Percentiles rank a stretch among this genome's conserved stretches.
Evolutionary conservation across 164 flowering plant species (phyloP).

Genomic region (Echeveria elegans): DNA sequence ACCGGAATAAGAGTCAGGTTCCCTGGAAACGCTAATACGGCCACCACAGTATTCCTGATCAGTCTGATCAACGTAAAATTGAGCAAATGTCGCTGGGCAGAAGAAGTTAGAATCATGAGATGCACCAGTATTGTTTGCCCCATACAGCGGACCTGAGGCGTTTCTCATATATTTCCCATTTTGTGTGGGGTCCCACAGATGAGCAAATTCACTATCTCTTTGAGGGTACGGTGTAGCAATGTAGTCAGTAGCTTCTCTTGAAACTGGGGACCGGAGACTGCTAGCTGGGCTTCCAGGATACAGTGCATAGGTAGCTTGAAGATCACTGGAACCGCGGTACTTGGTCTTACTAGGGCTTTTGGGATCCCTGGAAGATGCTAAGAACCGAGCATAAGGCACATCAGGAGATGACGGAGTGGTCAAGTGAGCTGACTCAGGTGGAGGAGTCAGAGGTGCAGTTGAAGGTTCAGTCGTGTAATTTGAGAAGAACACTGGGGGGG

Average conservation of each 20-base stretch:
- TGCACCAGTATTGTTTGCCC: slow-evolving; percentile 37
- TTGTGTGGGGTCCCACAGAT: slow-evolving; percentile 29
- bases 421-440: slow-evolving; percentile 81
- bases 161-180: slow-evolving; percentile 39
- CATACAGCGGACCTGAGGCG: slow-evolving; percentile 47
- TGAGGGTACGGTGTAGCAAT: slow-evolving; percentile 62
- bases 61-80: slow-evolving; percentile 74
- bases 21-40: slow-evolving; percentile 74
- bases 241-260: slow-evolving; percentile 55
- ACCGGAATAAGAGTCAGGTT: slow-evolving; percentile 55
- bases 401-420: slow-evolving; percentile 96
- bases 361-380: slow-evolving; percentile 25
- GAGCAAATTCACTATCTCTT: slow-evolving; percentile 59
- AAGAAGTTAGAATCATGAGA: slow-evolving; percentile 81
- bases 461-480: slow-evolving; percentile 94
- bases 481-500: slow-evolving; percentile 90
- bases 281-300: slow-evolving; percentile 95
- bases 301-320: slow-evolving; percentile 69
- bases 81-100: slow-evolving; percentile 93
- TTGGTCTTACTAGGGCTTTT: slow-evolving; percentile 17
- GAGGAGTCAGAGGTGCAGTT: slow-evolving; percentile 81
- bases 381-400: slow-evolving; percentile 90
- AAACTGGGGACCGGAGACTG: slow-evolving; percentile 60
- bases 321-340: slow-evolving; percentile 35
- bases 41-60: slow-evolving; percentile 66